A percentile compares a stretch with the other conserved stretches of the same genome.
Conservation (phyloP, 257 asterid genomes). For the Solanum dulcamara region DNA sequence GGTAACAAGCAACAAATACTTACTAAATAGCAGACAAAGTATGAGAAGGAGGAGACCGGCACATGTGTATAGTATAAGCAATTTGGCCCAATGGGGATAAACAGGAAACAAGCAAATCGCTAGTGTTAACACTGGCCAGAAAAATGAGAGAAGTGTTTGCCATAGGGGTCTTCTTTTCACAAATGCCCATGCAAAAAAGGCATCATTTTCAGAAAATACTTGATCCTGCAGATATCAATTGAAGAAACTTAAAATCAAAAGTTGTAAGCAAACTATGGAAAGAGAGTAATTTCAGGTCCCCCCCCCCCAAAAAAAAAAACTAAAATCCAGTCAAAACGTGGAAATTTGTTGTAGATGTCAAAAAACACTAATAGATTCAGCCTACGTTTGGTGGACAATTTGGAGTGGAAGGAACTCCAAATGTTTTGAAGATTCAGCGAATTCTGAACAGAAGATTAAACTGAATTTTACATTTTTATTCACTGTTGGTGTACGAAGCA, state of each 20-base stretch:
- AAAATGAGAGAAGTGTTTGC: slow-evolving; percentile 97
- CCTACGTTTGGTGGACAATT: not conserved
- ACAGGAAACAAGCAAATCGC: slow-evolving; percentile 99
- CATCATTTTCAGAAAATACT: slow-evolving; percentile 84
- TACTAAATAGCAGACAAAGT: slow-evolving; percentile 70
- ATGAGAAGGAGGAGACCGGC: slow-evolving; percentile 90
- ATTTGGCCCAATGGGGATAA: slow-evolving; percentile 89
- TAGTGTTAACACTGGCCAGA: slow-evolving; percentile 95
- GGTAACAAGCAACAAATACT: slow-evolving; percentile 21
- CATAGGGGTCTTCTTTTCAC: slow-evolving; percentile 84
- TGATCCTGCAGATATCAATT: slow-evolving; percentile 63
- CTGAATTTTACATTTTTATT: not conserved
- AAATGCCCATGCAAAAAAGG: slow-evolving; percentile 94
- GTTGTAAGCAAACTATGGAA: not conserved
- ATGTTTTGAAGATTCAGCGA: not conserved
- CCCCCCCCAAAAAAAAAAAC: not conserved
- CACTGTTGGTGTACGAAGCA: not conserved
- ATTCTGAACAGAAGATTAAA: not conserved
- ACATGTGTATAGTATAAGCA: slow-evolving; percentile 80
- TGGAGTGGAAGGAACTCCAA: not conserved
- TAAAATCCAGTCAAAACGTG: not conserved
- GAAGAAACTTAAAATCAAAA: not conserved
- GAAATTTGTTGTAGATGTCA: not conserved
- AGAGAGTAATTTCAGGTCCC: not conserved
- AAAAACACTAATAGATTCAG: not conserved